These are phyloP conservation scores for Trichoderma lentiforme DNA, from an alignment of 2,329 filamentous ascomycete genomes.

Conservation along the genomic window DNA sequence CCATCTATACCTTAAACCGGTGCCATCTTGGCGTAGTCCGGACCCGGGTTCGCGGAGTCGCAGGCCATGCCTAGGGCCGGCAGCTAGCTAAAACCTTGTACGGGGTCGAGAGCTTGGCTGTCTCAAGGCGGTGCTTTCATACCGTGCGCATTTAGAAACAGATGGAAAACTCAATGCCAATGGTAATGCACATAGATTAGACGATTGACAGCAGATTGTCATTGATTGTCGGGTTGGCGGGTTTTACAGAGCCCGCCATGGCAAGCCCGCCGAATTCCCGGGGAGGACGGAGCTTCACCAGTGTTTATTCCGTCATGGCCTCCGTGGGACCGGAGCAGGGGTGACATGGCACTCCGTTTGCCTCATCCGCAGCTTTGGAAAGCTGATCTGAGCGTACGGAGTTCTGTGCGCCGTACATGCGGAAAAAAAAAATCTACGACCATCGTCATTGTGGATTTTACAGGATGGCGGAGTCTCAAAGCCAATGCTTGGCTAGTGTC, in stretches of 20 bases:
- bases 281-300: neutral
- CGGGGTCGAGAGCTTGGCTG: neutral
- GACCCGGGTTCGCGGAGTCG: neutral
- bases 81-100: slow-evolving; percentile 9
- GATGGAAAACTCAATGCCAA: neutral
- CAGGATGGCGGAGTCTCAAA: neutral
- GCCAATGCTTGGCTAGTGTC: neutral
- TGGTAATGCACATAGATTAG: neutral
- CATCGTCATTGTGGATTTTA: neutral
- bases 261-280: neutral
- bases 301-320: neutral
- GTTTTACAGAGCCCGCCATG: neutral
- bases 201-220: neutral
- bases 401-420: neutral
- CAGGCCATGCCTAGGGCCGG: neutral
- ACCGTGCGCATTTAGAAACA: neutral
- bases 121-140: neutral
- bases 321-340: neutral
- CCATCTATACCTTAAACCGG: neutral
- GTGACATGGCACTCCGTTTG: neutral
- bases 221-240: slow-evolving; percentile 7
- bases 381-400: neutral
- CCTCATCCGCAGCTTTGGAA: neutral
- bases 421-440: neutral
- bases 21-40: neutral